Evolutionary conservation across 1,139 yeast species (phyloP).

Genomic region (Meyerozyma carpophila): DNA sequence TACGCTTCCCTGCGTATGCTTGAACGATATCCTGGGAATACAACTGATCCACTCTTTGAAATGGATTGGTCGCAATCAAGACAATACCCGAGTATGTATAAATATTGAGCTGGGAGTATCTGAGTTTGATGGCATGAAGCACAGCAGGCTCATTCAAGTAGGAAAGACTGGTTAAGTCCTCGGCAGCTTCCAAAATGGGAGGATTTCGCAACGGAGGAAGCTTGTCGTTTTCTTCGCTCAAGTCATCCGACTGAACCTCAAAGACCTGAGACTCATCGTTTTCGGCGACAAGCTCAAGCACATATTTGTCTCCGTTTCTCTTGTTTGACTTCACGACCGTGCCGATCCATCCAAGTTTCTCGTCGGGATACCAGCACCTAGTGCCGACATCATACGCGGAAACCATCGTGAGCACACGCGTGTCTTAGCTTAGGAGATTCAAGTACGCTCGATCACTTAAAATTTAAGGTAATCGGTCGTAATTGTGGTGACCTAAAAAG

Average conservation of each 20-base stretch:
- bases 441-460: no score
- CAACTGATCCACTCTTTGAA: conserved; percentile 84
- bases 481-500: no score
- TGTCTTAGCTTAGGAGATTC: neutral
- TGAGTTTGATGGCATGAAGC: conserved; percentile 83
- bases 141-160: conserved; percentile 96
- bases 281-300: conserved; percentile 59
- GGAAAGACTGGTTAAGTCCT: conserved; percentile 87
- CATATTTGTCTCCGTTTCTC: conserved; percentile 46
- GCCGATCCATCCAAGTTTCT: conserved; percentile 85
- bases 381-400: conserved; percentile 37
- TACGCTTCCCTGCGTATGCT: conserved; percentile 85
- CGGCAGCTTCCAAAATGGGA: conserved; percentile 88
- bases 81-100: conserved; percentile 97
- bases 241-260: conserved; percentile 48
- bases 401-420: conserved; percentile 13
- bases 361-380: conserved; percentile 96
- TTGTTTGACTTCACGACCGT: conserved; percentile 63
- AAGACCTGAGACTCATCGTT: conserved; percentile 45
- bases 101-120: conserved; percentile 84
- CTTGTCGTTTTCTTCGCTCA: conserved; percentile 46
- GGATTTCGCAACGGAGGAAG: conserved; percentile 89
- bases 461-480: no score
- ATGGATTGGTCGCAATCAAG: conserved; percentile 93
- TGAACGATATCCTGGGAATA: conserved; percentile 90